Evolutionary conservation across 2,329 filamentous ascomycete genomes (phyloP).

Genomic region (Plenodomus biglobosus): DNA sequence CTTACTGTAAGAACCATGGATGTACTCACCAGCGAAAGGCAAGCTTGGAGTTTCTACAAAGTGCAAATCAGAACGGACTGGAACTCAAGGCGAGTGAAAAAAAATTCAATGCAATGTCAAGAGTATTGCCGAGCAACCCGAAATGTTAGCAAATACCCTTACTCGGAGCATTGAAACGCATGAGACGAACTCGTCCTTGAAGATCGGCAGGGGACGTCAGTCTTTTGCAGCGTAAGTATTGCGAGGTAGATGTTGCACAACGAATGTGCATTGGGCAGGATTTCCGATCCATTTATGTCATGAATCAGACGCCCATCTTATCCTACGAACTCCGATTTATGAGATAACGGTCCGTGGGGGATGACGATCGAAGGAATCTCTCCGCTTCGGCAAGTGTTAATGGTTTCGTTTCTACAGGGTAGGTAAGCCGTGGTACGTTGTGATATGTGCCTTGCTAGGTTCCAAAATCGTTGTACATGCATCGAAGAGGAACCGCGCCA

Average conservation of each 20-base stretch:
- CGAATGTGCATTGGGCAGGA: constrained; percentile 5
- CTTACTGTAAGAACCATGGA: not conserved
- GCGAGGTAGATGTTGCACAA: constrained; percentile 1
- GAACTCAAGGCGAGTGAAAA: not conserved
- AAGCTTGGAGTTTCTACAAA: no score
- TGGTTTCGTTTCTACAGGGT: no score
- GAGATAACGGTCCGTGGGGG: no score
- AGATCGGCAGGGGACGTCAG: not conserved
- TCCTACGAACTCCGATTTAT: no score
- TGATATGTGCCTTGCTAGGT: no score
- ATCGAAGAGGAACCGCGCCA: no score
- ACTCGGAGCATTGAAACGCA: constrained; percentile 4
- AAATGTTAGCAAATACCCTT: not conserved
- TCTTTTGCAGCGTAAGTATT: constrained; percentile 2
- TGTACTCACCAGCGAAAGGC: not conserved
- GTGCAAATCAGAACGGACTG: not conserved
- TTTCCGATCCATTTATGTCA: no score
- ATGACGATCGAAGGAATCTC: no score
- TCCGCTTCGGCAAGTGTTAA: no score
- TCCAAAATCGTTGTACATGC: no score
- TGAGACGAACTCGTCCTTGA: constrained; percentile 1
- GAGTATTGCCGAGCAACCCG: not conserved
- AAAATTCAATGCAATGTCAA: not conserved
- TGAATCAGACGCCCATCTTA: no score
- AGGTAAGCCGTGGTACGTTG: no score